phyloP scores from a whole-genome alignment of 2,329 filamentous ascomycete genomes.

The Hypoxylon sp. region DNA sequence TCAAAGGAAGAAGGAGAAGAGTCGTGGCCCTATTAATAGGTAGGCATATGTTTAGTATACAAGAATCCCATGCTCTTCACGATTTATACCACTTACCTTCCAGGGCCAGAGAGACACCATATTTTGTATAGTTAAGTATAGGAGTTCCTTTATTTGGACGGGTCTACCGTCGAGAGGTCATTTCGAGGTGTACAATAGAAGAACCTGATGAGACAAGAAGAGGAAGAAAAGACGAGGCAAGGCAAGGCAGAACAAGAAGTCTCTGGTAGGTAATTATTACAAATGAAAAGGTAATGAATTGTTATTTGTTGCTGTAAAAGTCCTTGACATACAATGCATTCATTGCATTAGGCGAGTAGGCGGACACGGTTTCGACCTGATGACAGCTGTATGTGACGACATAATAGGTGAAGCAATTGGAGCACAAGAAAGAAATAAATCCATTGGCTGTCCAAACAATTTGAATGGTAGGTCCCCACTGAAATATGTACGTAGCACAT shows the following conservation, averaged over 20 bases:
- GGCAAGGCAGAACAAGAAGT: constrained; percentile 4
- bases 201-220: neutral
- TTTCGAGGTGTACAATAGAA: constrained; percentile 33
- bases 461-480: neutral
- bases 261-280: too few species aligned
- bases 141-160: constrained; percentile 13
- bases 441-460: constrained; percentile 3
- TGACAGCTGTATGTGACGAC: constrained; percentile 35
- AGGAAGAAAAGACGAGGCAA: constrained; percentile 6
- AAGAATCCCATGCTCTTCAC: neutral
- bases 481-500: neutral
- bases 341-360: constrained; percentile 13
- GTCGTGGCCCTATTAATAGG: constrained; percentile 68
- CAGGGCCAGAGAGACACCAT: constrained; percentile 92
- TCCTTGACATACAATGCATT: neutral
- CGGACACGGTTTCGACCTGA: constrained; percentile 31
- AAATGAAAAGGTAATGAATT: constrained; percentile 1
- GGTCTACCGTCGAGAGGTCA: constrained; percentile 35
- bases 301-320: neutral
- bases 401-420: constrained; percentile 28
- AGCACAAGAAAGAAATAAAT: constrained; percentile 4
- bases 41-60: neutral
- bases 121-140: too few species aligned
- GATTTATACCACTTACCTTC: constrained; percentile 62
- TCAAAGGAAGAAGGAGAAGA: constrained; percentile 92